A percentile compares a stretch with the other conserved stretches of the same genome.
Conservation (phyloP, 768 basidiomycete species). For the Lyophyllum decastes region DNA sequence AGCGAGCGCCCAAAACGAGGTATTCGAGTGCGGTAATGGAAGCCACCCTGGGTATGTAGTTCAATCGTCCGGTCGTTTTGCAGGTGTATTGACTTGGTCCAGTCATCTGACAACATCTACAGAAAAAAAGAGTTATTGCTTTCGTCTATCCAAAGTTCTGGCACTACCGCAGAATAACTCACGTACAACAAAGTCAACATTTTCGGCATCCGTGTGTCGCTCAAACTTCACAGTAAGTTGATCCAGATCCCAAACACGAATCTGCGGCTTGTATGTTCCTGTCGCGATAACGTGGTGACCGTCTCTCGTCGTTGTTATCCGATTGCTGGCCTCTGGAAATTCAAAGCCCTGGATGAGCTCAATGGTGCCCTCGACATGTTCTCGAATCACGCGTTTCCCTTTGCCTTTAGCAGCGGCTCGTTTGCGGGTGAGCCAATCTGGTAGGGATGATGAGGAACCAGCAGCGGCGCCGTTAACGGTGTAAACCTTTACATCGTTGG, state of each 20-base stretch:
- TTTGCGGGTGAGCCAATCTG: constrained; percentile 88
- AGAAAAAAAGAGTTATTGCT: constrained; percentile 3
- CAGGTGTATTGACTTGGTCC: constrained; percentile 97
- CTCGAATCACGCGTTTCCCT: constrained; percentile 65
- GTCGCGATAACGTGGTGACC: constrained; percentile 93
- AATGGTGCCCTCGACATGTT: constrained; percentile 81
- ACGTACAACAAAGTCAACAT: constrained; percentile 97
- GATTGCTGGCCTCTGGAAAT: constrained; percentile 95
- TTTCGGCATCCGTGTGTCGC: constrained; percentile 93
- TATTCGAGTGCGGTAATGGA: constrained; percentile 92
- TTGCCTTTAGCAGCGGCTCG: constrained; percentile 60
- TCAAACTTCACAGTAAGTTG: constrained; percentile 94
- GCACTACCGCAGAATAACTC: constrained; percentile 34
- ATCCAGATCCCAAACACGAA: constrained; percentile 93
- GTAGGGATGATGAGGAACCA: constrained; percentile 88
- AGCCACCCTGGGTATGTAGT: constrained; percentile 90
- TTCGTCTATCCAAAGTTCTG: neutral
- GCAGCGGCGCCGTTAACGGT: constrained; percentile 92
- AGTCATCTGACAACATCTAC: constrained; percentile 94
- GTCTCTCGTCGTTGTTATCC: constrained; percentile 87
- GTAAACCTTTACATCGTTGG: constrained; percentile 74
- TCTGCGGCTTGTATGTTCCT: constrained; percentile 97
- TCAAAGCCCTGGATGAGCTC: constrained; percentile 96
- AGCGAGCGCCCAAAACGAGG: constrained; percentile 91
- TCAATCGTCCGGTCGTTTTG: constrained; percentile 95